Evolutionary conservation across 2,329 filamentous ascomycete species (phyloP).

Genomic region (Fusarium incarnatum): DNA sequence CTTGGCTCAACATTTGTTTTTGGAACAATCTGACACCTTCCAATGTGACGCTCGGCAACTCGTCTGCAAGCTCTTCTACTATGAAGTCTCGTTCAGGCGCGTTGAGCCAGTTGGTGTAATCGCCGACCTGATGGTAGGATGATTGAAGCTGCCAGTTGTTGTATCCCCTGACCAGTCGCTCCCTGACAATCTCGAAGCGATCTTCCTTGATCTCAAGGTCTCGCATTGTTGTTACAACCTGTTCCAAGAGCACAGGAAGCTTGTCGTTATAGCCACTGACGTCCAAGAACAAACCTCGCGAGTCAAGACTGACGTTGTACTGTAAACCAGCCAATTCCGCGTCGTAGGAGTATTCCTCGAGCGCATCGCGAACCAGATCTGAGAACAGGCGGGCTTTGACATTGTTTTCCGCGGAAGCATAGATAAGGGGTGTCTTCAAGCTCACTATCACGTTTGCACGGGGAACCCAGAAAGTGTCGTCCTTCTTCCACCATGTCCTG

Average conservation of each 20-base stretch:
- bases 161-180: slow-evolving; percentile 79
- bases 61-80: slow-evolving; percentile 81
- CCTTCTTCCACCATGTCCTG: slow-evolving; percentile 97
- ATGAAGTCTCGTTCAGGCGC: slow-evolving; percentile 78
- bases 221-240: slow-evolving; percentile 85
- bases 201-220: slow-evolving; percentile 87
- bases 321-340: slow-evolving; percentile 91
- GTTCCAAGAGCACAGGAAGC: slow-evolving; percentile 87
- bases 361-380: slow-evolving; percentile 85
- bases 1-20: slow-evolving; percentile 82
- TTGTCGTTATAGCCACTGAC: slow-evolving; percentile 97
- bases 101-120: slow-evolving; percentile 84
- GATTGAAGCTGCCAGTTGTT: slow-evolving; percentile 90
- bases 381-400: slow-evolving; percentile 85
- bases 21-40: slow-evolving; percentile 82
- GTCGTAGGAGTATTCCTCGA: slow-evolving; percentile 95
- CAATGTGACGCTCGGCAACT: slow-evolving; percentile 78
- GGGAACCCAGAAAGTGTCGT: slow-evolving; percentile 98
- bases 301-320: slow-evolving; percentile 80
- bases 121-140: slow-evolving; percentile 88
- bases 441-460: slow-evolving; percentile 89
- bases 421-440: slow-evolving; percentile 82
- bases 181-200: slow-evolving; percentile 91
- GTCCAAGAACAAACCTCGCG: slow-evolving; percentile 79
- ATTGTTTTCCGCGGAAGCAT: slow-evolving; percentile 79